Percentiles rank a stretch among this genome's conserved stretches.
Conservation (phyloP, 2,329 filamentous ascomycete genomes). For the Penicillium paneum region DNA sequence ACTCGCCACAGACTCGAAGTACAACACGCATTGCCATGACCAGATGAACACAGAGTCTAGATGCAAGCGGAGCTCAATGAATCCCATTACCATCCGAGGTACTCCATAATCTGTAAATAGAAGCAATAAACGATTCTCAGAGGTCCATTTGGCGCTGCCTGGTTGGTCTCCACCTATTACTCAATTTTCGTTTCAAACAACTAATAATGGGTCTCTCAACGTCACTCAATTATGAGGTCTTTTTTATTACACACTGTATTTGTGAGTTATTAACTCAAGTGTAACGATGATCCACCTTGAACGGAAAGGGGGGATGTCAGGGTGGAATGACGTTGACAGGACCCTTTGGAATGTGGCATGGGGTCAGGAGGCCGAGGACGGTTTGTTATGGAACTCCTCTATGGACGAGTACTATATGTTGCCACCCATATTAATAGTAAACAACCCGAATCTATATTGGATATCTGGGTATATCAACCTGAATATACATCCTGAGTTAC, state of each 20-base stretch:
- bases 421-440: not conserved
- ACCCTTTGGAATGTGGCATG: constrained; percentile 3
- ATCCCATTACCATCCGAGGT: not conserved
- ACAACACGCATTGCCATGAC: not conserved
- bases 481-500: not conserved
- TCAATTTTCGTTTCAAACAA: constrained; percentile 1
- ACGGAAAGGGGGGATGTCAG: not conserved
- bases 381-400: not conserved
- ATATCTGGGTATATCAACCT: no score
- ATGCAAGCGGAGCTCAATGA: constrained; percentile 3
- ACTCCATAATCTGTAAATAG: constrained; percentile 2
- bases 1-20: not conserved
- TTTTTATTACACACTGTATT: not conserved
- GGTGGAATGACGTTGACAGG: constrained; percentile 3
- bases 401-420: not conserved
- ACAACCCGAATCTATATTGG: no score
- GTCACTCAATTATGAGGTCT: constrained; percentile 3
- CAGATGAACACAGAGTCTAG: not conserved
- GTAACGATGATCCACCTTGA: constrained; percentile 2
- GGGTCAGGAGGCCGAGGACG: not conserved
- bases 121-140: not conserved
- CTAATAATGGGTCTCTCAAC: not conserved
- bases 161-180: constrained; percentile 6
- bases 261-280: not conserved
- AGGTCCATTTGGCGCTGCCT: not conserved